phyloP scores from a whole-genome alignment of 495 filamentous ascomycete species.

The Chlorociboria aeruginascens region DNA sequence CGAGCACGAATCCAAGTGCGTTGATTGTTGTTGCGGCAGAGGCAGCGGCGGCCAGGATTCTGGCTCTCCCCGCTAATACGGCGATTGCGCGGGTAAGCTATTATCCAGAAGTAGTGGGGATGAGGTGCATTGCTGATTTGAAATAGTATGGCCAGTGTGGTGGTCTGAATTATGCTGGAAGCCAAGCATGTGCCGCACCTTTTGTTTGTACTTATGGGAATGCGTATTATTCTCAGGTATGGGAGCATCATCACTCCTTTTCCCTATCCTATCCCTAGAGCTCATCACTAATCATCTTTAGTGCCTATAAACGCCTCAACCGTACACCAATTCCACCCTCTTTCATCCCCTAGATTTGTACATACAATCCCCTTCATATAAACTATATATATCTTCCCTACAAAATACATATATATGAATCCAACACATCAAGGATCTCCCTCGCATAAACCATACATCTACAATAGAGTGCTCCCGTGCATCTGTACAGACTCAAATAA shows the following conservation, averaged over 20 bases:
- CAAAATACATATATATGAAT: background rate
- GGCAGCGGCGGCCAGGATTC: constrained; percentile 38
- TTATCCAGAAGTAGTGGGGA: background rate
- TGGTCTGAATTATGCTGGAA: constrained; percentile 26
- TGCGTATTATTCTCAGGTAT: constrained; percentile 24
- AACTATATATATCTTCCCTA: background rate
- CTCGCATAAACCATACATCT: too few relatives aligned
- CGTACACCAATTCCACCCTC: background rate
- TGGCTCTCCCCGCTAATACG: constrained; percentile 26
- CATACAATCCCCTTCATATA: background rate
- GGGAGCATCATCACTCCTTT: background rate
- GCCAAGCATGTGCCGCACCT: constrained; percentile 23
- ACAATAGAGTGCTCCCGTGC: too few relatives aligned
- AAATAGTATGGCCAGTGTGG: constrained; percentile 30
- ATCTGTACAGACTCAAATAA: too few relatives aligned
- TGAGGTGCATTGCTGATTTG: background rate
- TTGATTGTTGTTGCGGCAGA: constrained; percentile 42
- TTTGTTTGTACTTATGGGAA: constrained; percentile 28
- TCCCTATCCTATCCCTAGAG: background rate
- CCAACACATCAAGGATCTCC: background rate
- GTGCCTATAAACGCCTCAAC: background rate
- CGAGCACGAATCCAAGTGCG: constrained; percentile 40
- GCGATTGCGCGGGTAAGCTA: background rate
- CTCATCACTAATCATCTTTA: background rate
- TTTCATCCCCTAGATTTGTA: background rate